Evolutionary conservation across 139 green algal genomes (phyloP).

Genomic region (Chlorella ohadii): DNA sequence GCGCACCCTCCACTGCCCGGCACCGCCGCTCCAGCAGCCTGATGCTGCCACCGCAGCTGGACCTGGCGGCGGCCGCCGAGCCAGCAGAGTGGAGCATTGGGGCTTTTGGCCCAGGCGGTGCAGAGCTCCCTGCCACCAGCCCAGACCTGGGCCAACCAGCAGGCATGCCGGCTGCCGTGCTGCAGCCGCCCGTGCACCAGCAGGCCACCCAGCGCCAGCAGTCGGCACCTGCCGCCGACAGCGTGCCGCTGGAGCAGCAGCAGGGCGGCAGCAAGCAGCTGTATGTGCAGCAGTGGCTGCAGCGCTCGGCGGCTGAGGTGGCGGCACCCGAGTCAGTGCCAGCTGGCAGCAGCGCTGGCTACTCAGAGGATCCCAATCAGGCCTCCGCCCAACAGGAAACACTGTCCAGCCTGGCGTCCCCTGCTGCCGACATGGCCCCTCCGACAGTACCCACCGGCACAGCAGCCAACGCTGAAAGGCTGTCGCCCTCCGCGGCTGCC

Average conservation of each 20-base stretch:
- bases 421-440: background rate
- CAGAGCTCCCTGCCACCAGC: background rate
- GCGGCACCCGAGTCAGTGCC: background rate
- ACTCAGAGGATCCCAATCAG: background rate
- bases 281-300: slow-evolving; percentile 35
- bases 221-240: background rate
- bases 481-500: background rate
- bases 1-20: background rate
- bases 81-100: background rate
- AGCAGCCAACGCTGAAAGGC: background rate
- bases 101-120: too few species aligned
- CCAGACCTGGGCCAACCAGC: background rate
- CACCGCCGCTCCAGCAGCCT: slow-evolving; percentile 26
- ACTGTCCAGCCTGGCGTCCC: background rate
- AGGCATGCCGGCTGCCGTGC: background rate
- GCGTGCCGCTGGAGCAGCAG: background rate
- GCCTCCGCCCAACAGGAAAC: background rate
- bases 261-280: slow-evolving; percentile 28
- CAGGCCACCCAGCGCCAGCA: background rate
- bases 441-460: background rate
- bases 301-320: slow-evolving; percentile 3
- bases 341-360: background rate
- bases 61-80: background rate
- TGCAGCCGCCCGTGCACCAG: background rate
- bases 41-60: background rate